phyloP scores from a whole-genome alignment of 495 filamentous ascomycete genomes.

The Echria macrotheca region DNA sequence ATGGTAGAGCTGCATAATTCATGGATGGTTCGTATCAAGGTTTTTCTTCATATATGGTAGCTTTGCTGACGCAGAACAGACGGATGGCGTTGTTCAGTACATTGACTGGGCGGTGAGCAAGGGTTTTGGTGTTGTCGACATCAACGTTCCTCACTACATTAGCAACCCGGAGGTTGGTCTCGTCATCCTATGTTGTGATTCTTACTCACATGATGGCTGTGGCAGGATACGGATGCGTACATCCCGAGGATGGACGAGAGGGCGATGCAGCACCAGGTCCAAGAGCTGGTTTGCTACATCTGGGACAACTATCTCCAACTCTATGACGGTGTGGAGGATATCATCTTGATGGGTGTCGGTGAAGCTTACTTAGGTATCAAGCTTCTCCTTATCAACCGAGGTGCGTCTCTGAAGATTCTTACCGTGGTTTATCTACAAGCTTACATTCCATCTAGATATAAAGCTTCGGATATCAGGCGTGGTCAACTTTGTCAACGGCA shows the following conservation, averaged over 20 bases:
- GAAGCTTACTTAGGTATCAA: slow-evolving; percentile 65
- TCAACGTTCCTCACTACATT: slow-evolving; percentile 76
- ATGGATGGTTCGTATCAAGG: slow-evolving; percentile 63
- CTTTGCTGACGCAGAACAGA: slow-evolving; percentile 47
- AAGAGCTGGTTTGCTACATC: slow-evolving; percentile 76
- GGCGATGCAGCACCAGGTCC: slow-evolving; percentile 48
- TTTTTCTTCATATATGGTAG: not conserved
- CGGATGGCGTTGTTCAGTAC: slow-evolving; percentile 72
- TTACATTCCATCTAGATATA: slow-evolving; percentile 31
- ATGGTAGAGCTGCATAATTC: slow-evolving; percentile 74
- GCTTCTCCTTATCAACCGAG: slow-evolving; percentile 61
- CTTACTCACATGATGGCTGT: not conserved
- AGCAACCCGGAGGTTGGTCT: slow-evolving; percentile 49
- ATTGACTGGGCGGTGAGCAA: slow-evolving; percentile 72
- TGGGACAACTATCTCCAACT: slow-evolving; percentile 98
- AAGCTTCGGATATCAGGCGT: slow-evolving; percentile 42
- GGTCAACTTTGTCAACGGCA: slow-evolving; percentile 56
- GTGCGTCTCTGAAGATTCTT: slow-evolving; percentile 32
- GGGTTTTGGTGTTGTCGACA: slow-evolving; percentile 76
- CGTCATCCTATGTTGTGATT: not conserved
- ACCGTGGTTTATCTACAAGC: not conserved
- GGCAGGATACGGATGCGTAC: slow-evolving; percentile 29
- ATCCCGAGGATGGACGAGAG: slow-evolving; percentile 29
- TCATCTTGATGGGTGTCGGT: slow-evolving; percentile 82
- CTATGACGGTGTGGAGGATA: slow-evolving; percentile 54